Evolutionary conservation across 73 alveolate species (phyloP), one percentile per base, ranked within the genome.

Genomic region (Symbiodinium natans): DNA sequence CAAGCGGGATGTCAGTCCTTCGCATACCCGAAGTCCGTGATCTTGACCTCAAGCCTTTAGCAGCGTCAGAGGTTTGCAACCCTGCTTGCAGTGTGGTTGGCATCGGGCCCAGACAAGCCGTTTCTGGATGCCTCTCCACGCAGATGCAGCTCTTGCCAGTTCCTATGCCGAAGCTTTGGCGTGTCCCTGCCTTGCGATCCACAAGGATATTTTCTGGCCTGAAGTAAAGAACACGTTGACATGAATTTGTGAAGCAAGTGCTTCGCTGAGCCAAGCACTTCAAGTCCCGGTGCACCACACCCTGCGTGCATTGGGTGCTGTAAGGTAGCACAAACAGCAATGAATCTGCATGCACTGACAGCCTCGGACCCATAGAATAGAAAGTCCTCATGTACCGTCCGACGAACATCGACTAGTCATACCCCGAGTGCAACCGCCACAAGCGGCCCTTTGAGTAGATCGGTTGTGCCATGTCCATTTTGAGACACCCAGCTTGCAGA

Each of bases 281-380:
- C 77, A 63, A 63, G 77, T 63, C 77, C 25, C 77, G 17, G 77
- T 63, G 77, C 77, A 63, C 77, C 38, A 63, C 36, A 34, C 77
- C 77, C 77, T 63, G 77, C 77, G 13, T 13, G 59, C 59, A 46
- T 13, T n/a, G n/a, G n/a, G n/a, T n/a, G n/a, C n/a, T n/a, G n/a
- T n/a, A n/a, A n/a, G n/a, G n/a, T n/a, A n/a, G n/a, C n/a, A n/a
- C n/a, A 52, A 27, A 52, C 13, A 52, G 68, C 68, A 17, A 27
- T 3, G 63, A 52, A 52, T 17, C 29, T 52, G 68, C 68, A 52
- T 52, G 68, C 68, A 4, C n/a, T n/a, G n/a, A n/a, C n/a, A n/a
- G n/a, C n/a, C n/a, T n/a, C n/a, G n/a, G n/a, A n/a, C n/a, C n/a
- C n/a, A n/a, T n/a, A n/a, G n/a, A n/a, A n/a, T n/a, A n/a, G n/a